Evolutionary conservation across 2,329 filamentous ascomycete genomes (phyloP).

Genomic region (Botrytis elliptica): DNA sequence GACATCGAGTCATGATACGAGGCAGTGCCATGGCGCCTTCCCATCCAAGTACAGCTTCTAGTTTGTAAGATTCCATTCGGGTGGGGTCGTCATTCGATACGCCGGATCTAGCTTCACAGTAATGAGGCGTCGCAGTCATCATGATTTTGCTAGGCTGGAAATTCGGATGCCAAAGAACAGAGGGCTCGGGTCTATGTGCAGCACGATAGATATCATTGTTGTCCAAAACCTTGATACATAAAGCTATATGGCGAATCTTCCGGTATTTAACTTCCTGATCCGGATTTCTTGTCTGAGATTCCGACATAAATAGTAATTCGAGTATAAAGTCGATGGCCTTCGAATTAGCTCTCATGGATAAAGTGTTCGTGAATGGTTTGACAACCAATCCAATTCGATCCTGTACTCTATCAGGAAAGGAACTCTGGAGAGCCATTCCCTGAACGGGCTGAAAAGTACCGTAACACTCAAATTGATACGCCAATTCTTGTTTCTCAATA

Average conservation of each 20-base stretch:
- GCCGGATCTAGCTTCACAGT: fast-evolving
- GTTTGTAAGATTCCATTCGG: neutral
- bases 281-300: neutral
- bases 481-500: neutral
- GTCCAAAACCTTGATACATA: neutral
- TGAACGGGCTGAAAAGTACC: neutral
- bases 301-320: neutral
- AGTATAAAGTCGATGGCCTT: neutral
- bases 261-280: neutral
- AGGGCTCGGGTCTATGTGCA: neutral
- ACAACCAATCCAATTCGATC: neutral
- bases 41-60: neutral
- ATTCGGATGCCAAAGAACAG: neutral
- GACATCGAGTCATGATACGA: neutral
- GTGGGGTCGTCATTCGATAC: neutral
- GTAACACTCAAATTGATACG: neutral
- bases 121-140: neutral
- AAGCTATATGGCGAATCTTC: neutral
- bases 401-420: no score
- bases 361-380: neutral
- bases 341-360: neutral
- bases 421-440: neutral
- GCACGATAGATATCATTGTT: neutral
- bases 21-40: neutral
- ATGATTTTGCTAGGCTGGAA: neutral